Evolutionary conservation across 441 rosid genomes (phyloP), one percentile per base, ranked within the genome.

Genomic region (Macaranga tanarius): DNA sequence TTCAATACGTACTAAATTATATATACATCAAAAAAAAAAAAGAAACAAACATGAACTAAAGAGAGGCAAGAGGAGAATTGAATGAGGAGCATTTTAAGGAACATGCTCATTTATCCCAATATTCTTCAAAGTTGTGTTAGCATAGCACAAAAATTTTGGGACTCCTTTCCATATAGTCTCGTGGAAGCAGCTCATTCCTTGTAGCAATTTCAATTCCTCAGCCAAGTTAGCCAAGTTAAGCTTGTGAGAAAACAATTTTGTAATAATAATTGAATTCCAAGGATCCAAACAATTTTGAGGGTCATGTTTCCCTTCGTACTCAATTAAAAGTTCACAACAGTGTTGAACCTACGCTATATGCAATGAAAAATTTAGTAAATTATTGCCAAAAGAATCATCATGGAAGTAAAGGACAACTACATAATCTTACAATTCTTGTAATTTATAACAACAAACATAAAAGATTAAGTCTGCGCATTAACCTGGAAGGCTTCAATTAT

Each of bases 171-270:
- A 80, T 62, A 80, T 80, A 45, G 82, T 75, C 78, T 78, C 78
- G 34, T 70, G 82, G 69, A 93, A 93, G 80, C 90, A 93, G 79
- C 98, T 93, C 83, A 80, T 76, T 66, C 1, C 97, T 88, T 19
- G 86, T 72, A n/a, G 74, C 74, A 47, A 70, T 91, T 84, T 95
- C 97, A 31, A 96, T 77, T 92, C 98, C 81, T 93, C 98, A 11
- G 98, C 98, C 68, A 94, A 79, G 81, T 94, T 94, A 61, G 97
- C 97, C 83, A 95, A 78, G 86, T 84, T 95, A 77, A 95, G 99
- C 99, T 92, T 95, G 82, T 92, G 91, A 55, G 97, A 83, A 82
- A 91, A 92, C 31, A 98, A 82, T 67, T 92, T 95, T 7, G 99
- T 82, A 66, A 95, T 67, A 40, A 92, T 96, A 75, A 95, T 95